Base-by-base conservation (phyloP, 2,329 filamentous ascomycete species). In the Didymella arachidicola region DNA sequence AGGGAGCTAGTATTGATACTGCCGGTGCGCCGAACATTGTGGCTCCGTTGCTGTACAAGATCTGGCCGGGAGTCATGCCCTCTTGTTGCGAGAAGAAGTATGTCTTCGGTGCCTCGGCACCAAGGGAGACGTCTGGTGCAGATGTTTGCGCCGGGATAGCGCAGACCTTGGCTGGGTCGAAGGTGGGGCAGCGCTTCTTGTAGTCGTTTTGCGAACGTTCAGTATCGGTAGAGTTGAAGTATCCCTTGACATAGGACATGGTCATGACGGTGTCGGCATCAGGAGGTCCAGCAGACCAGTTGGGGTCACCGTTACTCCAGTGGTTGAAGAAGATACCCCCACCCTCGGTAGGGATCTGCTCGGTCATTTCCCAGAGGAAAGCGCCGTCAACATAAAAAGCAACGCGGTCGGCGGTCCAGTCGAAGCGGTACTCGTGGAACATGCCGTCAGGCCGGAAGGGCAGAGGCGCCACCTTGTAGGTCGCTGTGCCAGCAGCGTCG, bases 401-500 rank as follows among this genome's bases (percentile, higher is more conserved):
- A 8, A 93, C 88, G 1, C 79, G 79, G 0, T 80, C 81, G 0
- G 85, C 82, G 16, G 87, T 74, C 78, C 90, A 93, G 76, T 94
- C 91, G 73, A 93, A 89, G 36, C 91, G 88, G 71, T 93, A 93
- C 77, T 93, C 90, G 76, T 93, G 90, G 69, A 89, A 91, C 39
- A 72, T 84, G 0, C 76, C 72, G 0, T 87, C 86, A 0, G 90
- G 89, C 62, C 89, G 80, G 76, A 93, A 93, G 0, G 84, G 81
- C 1, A 93, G 80, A 47, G 84, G 79, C 29, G 85, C 78, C 38
- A 84, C 78, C 53, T 82, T 72, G 74, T 87, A 91, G 51, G 82
- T 85, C 2, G 80, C 79, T 2, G 88, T 89, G 49, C 79, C 77
- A 41, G 80, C 80, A 0, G 89, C 88, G 66, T 91, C 83, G 73